Conservation (phyloP, 2,329 filamentous ascomycete genomes). For the Exophiala mesophila region DNA sequence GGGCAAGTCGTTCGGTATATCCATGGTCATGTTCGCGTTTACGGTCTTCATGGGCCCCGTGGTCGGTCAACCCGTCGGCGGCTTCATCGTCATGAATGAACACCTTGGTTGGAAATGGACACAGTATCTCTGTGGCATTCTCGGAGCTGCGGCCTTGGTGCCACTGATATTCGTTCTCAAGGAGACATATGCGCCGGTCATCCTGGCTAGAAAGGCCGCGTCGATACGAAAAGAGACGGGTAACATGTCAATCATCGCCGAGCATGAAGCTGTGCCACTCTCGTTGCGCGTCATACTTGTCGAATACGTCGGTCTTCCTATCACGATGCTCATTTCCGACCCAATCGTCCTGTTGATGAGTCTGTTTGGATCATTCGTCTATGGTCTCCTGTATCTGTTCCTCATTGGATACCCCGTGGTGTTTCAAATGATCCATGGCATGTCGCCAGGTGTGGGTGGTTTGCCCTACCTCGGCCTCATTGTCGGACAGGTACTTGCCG, state of each 20-base stretch:
- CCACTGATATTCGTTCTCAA: constrained; percentile 32
- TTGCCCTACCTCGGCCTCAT: constrained; percentile 44
- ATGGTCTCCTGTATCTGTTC: constrained; percentile 42
- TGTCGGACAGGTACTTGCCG: constrained; percentile 38
- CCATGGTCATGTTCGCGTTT: constrained; percentile 35
- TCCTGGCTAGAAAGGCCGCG: constrained; percentile 33
- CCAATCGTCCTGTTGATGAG: constrained; percentile 40
- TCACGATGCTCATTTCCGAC: constrained; percentile 40
- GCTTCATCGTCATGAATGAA: constrained; percentile 30
- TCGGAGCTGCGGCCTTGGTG: constrained; percentile 48
- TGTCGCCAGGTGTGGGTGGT: constrained; percentile 37
- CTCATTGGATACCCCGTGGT: constrained; percentile 45
- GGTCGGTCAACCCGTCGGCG: constrained; percentile 37
- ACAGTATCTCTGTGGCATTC: constrained; percentile 46
- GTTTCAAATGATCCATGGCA: constrained; percentile 37
- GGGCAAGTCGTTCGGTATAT: constrained; percentile 30
- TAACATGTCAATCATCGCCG: constrained; percentile 35
- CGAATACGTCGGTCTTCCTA: constrained; percentile 35
- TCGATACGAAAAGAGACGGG: constrained; percentile 33
- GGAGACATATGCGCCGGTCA: constrained; percentile 35
- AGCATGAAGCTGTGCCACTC: constrained; percentile 35
- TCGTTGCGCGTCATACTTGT: constrained; percentile 33
- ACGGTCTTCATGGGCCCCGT: constrained; percentile 37
- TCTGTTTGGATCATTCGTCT: constrained; percentile 38
- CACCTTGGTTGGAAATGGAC: constrained; percentile 40